phyloP scores from a whole-genome alignment of 768 basidiomycete genomes.

The Serendipita indica region DNA sequence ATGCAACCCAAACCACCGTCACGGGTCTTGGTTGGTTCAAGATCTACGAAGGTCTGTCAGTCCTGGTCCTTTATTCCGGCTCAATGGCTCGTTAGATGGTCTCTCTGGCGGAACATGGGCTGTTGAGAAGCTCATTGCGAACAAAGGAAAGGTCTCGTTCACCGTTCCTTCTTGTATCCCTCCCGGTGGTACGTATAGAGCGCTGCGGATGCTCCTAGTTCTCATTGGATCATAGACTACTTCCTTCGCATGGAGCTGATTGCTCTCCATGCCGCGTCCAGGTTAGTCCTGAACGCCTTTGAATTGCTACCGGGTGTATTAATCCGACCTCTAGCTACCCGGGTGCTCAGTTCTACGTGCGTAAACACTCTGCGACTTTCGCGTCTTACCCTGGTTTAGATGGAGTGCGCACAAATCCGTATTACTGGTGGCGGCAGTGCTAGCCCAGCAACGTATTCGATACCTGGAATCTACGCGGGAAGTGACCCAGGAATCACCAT shows the following conservation, averaged over 20 bases:
- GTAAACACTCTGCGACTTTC: conserved; percentile 14
- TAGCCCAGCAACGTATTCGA: neutral
- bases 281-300: too few species aligned
- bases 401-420: conserved; percentile 19
- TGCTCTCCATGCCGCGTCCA: neutral
- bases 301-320: too few species aligned
- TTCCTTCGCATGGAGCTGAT: neutral
- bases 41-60: conserved; percentile 28
- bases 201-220: neutral
- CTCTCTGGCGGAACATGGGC: conserved; percentile 24
- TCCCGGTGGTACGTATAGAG: conserved; percentile 21
- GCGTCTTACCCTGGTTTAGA: conserved; percentile 14
- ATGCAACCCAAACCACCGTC: conserved; percentile 31
- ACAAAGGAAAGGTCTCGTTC: conserved; percentile 39
- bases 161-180: conserved; percentile 33
- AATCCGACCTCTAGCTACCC: too few species aligned
- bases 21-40: conserved; percentile 42
- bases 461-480: neutral
- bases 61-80: neutral
- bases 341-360: conserved; percentile 42
- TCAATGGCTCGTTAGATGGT: neutral
- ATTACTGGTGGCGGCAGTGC: neutral
- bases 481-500: conserved; percentile 15
- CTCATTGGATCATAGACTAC: neutral
- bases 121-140: conserved; percentile 31